Conservation (phyloP, 2,329 filamentous ascomycete genomes). For the Arthrobotrys iridis region DNA sequence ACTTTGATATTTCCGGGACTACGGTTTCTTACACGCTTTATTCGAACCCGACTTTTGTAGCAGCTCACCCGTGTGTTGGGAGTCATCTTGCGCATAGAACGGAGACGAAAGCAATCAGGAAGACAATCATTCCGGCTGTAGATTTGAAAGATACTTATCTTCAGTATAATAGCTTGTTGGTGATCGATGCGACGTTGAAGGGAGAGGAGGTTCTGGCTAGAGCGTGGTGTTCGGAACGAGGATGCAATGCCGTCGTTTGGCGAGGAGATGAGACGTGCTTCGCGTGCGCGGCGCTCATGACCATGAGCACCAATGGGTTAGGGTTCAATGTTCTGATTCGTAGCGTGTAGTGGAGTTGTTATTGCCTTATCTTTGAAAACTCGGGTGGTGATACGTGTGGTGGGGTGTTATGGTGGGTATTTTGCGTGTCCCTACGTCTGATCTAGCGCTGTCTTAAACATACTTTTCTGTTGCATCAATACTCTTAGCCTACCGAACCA, state of each 20-base stretch:
- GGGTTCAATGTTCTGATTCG: constrained; percentile 51
- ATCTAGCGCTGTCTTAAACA: not conserved
- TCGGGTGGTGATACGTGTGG: not conserved
- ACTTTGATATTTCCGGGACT: constrained; percentile 50
- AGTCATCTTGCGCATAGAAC: constrained; percentile 44
- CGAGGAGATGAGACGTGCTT: constrained; percentile 54
- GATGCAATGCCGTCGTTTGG: constrained; percentile 50
- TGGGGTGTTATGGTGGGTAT: constrained; percentile 6
- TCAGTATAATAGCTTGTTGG: constrained; percentile 47
- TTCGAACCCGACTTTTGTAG: constrained; percentile 53
- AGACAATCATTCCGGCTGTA: constrained; percentile 45
- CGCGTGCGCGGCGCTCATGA: constrained; percentile 54
- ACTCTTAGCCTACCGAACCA: not conserved
- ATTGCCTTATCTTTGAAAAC: not conserved
- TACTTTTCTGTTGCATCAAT: constrained; percentile 1
- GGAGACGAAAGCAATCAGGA: constrained; percentile 49
- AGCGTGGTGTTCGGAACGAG: constrained; percentile 51
- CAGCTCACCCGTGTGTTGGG: constrained; percentile 51
- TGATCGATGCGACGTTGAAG: constrained; percentile 53
- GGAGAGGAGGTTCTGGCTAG: constrained; percentile 50
- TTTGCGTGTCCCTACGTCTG: not conserved
- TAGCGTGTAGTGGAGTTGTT: constrained; percentile 46
- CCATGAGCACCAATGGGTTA: constrained; percentile 50
- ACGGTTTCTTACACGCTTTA: constrained; percentile 50
- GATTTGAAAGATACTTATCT: constrained; percentile 51